Base-by-base conservation (phyloP, 2,329 filamentous ascomycete genomes). In the Neopestalotiopsis rosae region DNA sequence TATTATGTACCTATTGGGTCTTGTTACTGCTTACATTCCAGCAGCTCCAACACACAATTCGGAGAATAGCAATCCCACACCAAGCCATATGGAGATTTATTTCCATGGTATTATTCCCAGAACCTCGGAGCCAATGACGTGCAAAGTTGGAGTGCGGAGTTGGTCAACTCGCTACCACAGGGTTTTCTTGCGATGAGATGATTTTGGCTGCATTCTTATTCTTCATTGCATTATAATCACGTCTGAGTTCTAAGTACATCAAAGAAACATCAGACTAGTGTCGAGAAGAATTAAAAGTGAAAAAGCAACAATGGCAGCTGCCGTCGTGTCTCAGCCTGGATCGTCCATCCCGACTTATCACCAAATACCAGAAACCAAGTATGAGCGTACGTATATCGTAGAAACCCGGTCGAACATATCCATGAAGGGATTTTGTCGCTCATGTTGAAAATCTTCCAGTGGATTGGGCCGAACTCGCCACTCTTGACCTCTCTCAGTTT, bases 401-500 rank as follows among this genome's bases (percentile, higher is more conserved):
- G 28, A 3, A 42, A 9, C 40, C 6, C 6, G 13, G 42, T 42
- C 62, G 24, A 10, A 28, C 24, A 52, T 28, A 4, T 7, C n/a
- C 14, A 34, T 30, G 1, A 24, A 49, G 24, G 24, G 3, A 10
- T 1, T 5, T 24, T 13, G 13, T 30, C 30, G 4, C 32, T 63
- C 20, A 45, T 20, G 5, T 17, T 4, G 32, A 28, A 28, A 5
- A 61, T n/a, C 4, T 61, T 28, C 4, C 24, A 77, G 74, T 83
- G 58, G 79, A 81, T 34, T 90, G 87, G 86, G 85, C 87, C 1
- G 87, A 90, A 68, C 81, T 90, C 1, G 82, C 87, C 4, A 89
- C 86, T 1, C 81, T 90, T 12, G 88, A 90, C 69, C 81, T 90
- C 0, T 82, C 83, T 42, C 82, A 83, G 45, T 90, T 87, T 72